These are phyloP conservation scores for Naganishia vaughanmartiniae DNA, from an alignment of 768 basidiomycete species.

Conservation along the genomic window DNA sequence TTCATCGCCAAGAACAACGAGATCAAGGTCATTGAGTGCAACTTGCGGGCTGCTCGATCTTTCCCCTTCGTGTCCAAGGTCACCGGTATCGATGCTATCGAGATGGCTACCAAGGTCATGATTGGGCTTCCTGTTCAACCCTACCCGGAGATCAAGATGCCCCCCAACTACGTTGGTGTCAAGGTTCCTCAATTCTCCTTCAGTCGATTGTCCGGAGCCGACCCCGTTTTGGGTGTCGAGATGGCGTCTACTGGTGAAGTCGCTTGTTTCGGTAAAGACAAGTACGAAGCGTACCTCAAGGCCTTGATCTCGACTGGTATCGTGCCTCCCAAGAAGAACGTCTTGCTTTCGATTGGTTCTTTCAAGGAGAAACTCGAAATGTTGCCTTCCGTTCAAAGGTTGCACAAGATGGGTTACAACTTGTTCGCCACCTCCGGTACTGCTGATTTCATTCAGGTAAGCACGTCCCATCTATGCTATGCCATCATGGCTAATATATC, in stretches of 20 bases:
- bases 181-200: constrained; percentile 99
- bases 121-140: constrained; percentile 80
- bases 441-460: constrained; percentile 78
- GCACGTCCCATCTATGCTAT: neutral
- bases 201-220: constrained; percentile 90
- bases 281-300: constrained; percentile 98
- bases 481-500: neutral
- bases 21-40: constrained; percentile 99
- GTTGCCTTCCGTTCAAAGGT: constrained; percentile 88
- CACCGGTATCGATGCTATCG: constrained; percentile 94
- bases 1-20: constrained; percentile 99
- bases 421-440: constrained; percentile 97
- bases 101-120: constrained; percentile 99
- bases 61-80: constrained; percentile 99
- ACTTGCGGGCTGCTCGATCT: constrained; percentile 91
- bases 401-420: constrained; percentile 88
- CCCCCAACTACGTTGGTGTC: constrained; percentile 91
- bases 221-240: constrained; percentile 95
- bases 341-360: constrained; percentile 91
- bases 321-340: constrained; percentile 91
- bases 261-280: constrained; percentile 95
- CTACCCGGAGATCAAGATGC: constrained; percentile 83
- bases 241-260: constrained; percentile 99
- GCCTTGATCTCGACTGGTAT: constrained; percentile 95
- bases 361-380: constrained; percentile 97